Conservation (phyloP, 2,329 filamentous ascomycete genomes). For the Pleomassaria siparia region DNA sequence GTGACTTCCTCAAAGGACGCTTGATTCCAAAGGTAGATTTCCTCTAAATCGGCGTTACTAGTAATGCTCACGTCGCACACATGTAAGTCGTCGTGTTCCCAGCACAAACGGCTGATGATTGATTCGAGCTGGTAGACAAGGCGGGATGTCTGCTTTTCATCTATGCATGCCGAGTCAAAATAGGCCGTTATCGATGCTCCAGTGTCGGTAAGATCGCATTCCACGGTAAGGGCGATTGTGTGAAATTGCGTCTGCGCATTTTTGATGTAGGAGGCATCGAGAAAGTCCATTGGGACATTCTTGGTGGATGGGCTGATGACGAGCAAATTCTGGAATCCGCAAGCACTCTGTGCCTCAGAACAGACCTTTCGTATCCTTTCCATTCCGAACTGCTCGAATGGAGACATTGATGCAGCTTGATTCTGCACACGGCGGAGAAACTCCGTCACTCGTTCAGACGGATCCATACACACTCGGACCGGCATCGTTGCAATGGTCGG, state of each 20-base stretch:
- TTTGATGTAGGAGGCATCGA: slow-evolving; percentile 9
- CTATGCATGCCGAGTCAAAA: slow-evolving; percentile 11
- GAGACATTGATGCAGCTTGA: slow-evolving; percentile 21
- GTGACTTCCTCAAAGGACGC: slow-evolving; percentile 10
- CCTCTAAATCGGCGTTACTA: slow-evolving; percentile 7
- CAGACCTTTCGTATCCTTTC: slow-evolving; percentile 26
- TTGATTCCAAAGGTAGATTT: slow-evolving; percentile 18
- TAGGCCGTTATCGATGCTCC: slow-evolving; percentile 12
- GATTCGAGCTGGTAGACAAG: slow-evolving; percentile 15
- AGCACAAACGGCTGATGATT: slow-evolving; percentile 7
- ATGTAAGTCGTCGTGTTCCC: too few relatives aligned
- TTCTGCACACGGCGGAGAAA: slow-evolving; percentile 16
- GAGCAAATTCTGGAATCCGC: slow-evolving; percentile 54
- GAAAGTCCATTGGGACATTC: slow-evolving; percentile 3
- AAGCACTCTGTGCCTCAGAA: slow-evolving; percentile 39
- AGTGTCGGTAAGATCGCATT: slow-evolving; percentile 16
- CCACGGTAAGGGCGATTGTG: slow-evolving; percentile 17
- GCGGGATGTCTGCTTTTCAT: slow-evolving; percentile 15
- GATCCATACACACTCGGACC: slow-evolving; percentile 22
- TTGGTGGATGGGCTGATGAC: slow-evolving; percentile 42
- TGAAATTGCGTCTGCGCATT: slow-evolving; percentile 16
- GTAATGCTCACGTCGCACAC: slow-evolving; percentile 12
- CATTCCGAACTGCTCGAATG: slow-evolving; percentile 36
- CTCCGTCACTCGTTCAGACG: slow-evolving; percentile 6
- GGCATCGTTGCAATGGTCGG: slow-evolving; percentile 47